Evolutionary conservation across 345 rosid species (phyloP).

Genomic region (Cardamine resedifolia): DNA sequence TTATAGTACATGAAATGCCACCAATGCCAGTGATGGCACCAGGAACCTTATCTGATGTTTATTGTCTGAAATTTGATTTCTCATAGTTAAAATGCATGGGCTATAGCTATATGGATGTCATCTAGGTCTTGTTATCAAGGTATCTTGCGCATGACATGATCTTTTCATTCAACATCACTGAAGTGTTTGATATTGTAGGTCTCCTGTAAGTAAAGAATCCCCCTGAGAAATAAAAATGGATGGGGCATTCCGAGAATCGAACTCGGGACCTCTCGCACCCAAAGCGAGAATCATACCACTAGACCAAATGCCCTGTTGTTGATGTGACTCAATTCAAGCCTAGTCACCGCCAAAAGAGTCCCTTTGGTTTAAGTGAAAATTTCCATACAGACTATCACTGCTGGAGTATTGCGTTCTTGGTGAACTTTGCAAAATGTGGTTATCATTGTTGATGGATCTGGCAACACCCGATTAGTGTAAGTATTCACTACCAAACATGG

Average conservation of each 20-base stretch:
- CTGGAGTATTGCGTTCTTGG: slow-evolving; percentile 2
- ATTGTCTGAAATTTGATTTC: neutral
- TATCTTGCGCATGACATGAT: neutral
- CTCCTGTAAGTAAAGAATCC: neutral
- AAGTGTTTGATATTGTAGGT: neutral
- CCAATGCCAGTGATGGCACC: neutral
- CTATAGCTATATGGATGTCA: neutral
- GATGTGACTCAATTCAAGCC: neutral
- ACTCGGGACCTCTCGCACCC: slow-evolving; percentile 91
- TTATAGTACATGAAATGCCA: neutral
- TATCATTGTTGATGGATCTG: neutral
- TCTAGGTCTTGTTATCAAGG: neutral
- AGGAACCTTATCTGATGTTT: neutral
- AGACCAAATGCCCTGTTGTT: slow-evolving; percentile 68
- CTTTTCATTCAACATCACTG: neutral
- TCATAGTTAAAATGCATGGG: neutral
- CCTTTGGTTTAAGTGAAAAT: neutral
- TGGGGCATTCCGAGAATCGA: slow-evolving; percentile 65
- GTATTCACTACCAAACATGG: neutral
- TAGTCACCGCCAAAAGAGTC: neutral
- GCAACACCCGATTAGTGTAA: neutral
- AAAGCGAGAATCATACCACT: slow-evolving; percentile 84
- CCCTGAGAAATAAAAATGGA: neutral
- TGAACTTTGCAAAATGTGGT: neutral
- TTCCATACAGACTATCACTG: neutral